Percentiles rank a stretch among this genome's conserved stretches.
Evolutionary conservation across 495 filamentous ascomycete genomes (phyloP).

Genomic region (Endocarpon pusillum): DNA sequence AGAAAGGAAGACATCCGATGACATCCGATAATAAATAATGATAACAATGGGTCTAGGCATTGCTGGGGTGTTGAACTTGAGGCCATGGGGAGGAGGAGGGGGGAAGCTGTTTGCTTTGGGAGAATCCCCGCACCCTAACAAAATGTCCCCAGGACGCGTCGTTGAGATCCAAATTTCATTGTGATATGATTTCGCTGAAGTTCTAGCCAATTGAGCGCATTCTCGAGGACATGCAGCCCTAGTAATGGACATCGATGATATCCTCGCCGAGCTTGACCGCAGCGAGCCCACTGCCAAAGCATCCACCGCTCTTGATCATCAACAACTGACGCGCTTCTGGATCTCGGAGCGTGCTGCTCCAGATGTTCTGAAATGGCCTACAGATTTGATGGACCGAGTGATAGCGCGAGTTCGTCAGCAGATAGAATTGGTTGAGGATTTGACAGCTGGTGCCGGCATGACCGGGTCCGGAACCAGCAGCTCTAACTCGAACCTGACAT

Average conservation of each 20-base stretch:
- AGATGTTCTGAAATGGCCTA: constrained; percentile 60
- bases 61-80: no score
- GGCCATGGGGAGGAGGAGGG: no score
- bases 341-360: constrained; percentile 77
- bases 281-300: constrained; percentile 36
- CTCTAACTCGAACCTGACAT: constrained; percentile 72
- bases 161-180: no score
- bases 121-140: no score
- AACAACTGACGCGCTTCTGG: constrained; percentile 81
- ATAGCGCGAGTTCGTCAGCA: constrained; percentile 54
- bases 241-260: constrained; percentile 88
- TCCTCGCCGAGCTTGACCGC: constrained; percentile 63
- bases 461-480: constrained; percentile 32
- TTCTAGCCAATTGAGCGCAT: no score
- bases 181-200: no score
- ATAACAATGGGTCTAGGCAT: no score
- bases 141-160: no score
- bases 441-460: constrained; percentile 28
- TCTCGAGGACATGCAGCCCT: no score
- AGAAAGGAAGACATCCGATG: no score
- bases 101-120: no score
- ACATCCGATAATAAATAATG: no score
- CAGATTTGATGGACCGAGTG: constrained; percentile 53
- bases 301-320: constrained; percentile 53
- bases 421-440: constrained; percentile 29